A percentile compares a stretch with the other conserved stretches of the same genome.
Conservation (phyloP, 1,284 basidiomycete species). For the Pterulicium gracile region DNA sequence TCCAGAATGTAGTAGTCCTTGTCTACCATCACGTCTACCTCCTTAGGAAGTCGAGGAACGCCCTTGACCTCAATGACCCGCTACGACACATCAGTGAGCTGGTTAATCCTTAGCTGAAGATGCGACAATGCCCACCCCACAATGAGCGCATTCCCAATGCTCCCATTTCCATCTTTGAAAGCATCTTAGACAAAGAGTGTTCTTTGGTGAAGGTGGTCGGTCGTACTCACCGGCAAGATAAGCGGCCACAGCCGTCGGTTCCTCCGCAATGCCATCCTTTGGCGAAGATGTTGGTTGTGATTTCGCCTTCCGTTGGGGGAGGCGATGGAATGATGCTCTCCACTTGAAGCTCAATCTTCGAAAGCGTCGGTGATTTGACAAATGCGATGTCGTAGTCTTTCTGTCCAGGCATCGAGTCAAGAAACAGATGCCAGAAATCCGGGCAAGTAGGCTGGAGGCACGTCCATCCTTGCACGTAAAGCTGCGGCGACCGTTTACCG, state of each 20-base stretch:
- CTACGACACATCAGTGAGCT: constrained; percentile 10
- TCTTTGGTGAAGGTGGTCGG: constrained; percentile 4
- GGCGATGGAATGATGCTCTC: constrained; percentile 21
- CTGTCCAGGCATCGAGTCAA: constrained; percentile 17
- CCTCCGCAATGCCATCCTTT: constrained; percentile 56
- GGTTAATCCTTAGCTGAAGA: constrained; percentile 2
- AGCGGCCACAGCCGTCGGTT: constrained; percentile 57
- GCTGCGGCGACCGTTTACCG: constrained; percentile 28
- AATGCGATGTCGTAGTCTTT: constrained; percentile 39
- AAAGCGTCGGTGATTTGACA: constrained; percentile 20
- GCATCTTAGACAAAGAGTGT: not conserved
- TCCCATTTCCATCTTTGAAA: constrained; percentile 55
- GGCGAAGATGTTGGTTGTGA: constrained; percentile 43
- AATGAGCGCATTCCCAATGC: constrained; percentile 53
- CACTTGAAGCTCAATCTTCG: constrained; percentile 10
- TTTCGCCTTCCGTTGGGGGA: constrained; percentile 25
- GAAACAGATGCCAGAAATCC: constrained; percentile 37
- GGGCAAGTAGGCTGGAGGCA: constrained; percentile 49
- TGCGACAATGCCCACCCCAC: constrained; percentile 23
- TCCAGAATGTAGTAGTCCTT: constrained; percentile 16
- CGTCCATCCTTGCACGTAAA: constrained; percentile 48
- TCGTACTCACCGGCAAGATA: constrained; percentile 52
- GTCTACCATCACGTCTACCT: constrained; percentile 7
- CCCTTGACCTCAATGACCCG: constrained; percentile 16
- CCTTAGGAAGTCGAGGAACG: constrained; percentile 20